Conservation (phyloP, 2,329 filamentous ascomycete species). For the Alternaria sp. region DNA sequence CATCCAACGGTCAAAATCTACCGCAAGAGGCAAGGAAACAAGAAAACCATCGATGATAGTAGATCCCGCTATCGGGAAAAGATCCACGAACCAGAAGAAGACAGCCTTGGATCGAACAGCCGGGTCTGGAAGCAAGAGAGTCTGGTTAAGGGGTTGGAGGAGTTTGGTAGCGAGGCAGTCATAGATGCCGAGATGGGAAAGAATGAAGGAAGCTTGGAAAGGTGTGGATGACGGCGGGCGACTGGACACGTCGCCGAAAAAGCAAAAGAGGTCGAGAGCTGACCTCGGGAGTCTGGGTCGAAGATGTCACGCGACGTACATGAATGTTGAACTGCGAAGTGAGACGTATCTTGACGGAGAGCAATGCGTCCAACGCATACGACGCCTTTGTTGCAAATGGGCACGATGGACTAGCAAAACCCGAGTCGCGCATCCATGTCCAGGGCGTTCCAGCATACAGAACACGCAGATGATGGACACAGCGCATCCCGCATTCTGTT, state of each 20-base stretch:
- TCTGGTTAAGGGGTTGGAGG: background rate
- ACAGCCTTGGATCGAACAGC: background rate
- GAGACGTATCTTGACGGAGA: no score
- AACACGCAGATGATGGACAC: background rate
- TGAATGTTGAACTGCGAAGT: background rate
- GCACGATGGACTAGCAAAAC: background rate
- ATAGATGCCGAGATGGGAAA: background rate
- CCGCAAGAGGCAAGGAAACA: slow-evolving; percentile 2
- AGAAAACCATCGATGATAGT: slow-evolving; percentile 1
- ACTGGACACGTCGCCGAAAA: background rate
- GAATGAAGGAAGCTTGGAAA: background rate
- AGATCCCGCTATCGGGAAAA: slow-evolving; percentile 4
- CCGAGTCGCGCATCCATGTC: background rate
- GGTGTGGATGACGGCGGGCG: background rate
- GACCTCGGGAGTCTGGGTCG: background rate
- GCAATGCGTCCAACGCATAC: no score
- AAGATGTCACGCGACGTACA: background rate
- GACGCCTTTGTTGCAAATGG: no score
- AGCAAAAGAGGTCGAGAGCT: background rate
- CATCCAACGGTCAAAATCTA: background rate
- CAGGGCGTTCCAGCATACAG: background rate
- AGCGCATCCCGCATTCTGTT: no score
- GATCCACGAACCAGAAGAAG: background rate
- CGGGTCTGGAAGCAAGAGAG: background rate
- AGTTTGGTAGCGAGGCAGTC: background rate